phyloP scores from a whole-genome alignment of 148 eudicot species.

The Chenopodium album region DNA sequence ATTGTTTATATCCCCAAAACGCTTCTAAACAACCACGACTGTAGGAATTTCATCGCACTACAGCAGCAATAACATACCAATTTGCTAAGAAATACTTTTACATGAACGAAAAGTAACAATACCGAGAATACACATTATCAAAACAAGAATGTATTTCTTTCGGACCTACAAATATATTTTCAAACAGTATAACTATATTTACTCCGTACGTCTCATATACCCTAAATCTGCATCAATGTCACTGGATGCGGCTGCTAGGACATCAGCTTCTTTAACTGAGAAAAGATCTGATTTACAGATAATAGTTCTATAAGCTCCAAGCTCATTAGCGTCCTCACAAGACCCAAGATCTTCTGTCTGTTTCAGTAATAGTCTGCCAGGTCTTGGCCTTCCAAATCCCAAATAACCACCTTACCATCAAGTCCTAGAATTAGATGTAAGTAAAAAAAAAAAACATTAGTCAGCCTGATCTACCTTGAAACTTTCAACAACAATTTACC shows the following conservation, averaged over 20 bases:
- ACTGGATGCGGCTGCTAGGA: neutral
- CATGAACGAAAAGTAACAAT: too few relatives aligned
- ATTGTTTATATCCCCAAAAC: too few relatives aligned
- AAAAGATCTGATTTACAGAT: constrained; percentile 9
- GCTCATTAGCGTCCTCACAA: too few relatives aligned
- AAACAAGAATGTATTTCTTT: neutral
- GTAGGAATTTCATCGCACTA: too few relatives aligned
- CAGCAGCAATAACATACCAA: too few relatives aligned
- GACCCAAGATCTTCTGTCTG: neutral
- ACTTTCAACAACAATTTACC: neutral
- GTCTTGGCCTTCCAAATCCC: constrained; percentile 84
- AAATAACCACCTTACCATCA: constrained; percentile 81
- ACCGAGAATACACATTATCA: too few relatives aligned
- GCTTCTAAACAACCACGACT: too few relatives aligned
- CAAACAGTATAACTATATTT: neutral
- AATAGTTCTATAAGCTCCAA: neutral
- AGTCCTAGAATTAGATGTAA: constrained; percentile 48
- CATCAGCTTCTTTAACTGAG: constrained; percentile 1
- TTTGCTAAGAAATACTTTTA: too few relatives aligned
- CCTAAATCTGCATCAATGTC: neutral
- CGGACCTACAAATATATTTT: neutral
- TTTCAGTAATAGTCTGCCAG: constrained; percentile 44
- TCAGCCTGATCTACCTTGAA: neutral
- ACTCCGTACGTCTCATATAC: constrained; percentile 4
- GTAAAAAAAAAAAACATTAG: neutral